Evolutionary conservation across 2,329 filamentous ascomycete species (phyloP), one percentile per base, ranked within the genome.

Genomic region (Fusarium mundagurra): DNA sequence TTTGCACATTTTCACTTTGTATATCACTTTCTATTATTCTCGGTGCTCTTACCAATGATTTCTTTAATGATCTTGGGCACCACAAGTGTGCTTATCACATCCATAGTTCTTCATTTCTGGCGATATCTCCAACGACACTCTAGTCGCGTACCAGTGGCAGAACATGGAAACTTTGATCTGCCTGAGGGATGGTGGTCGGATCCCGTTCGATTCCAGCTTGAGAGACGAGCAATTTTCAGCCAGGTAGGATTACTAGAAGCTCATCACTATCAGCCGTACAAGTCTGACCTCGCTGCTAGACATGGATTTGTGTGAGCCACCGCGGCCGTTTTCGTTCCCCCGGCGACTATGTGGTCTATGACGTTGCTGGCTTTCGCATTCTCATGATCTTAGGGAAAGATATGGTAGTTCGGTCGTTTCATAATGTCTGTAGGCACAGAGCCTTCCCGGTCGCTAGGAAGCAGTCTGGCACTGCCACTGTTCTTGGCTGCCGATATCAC

Each of bases 1-100:
- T 3, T 33, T 17, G 0, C 5, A 2, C 9, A 1, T 7, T 3
- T 3, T 13, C 47, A 33, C 11, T 13, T 50, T 0, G 0, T 0
- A 12, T 3, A 33, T 10, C 2, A 7, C 5, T 10, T 7, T 33
- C 0, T 7, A 3, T 18, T 5, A 3, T 11, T 22, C 17, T 12
- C 0, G 2, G 10, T 8, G 3, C 13, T 8, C 3, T 16, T 27
- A 3, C 2, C 7, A 4, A 36, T 53, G 50, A 11, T 27, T 3
- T 16, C 18, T 0, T 12, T 22, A 5, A 5, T 27, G 0, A 8
- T 27, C 2, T 27, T 53, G 1, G 33, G 31, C n/a, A 36, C 31
- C 3, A 36, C 31, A 5, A 36, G 31, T 4, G n/a, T 36, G 7
- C n/a, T 53, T 2, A 6, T 36, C 10, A 16, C 10, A 3, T 24